phyloP scores from a whole-genome alignment of 2,329 filamentous ascomycete species.

The Diplodia mutila region DNA sequence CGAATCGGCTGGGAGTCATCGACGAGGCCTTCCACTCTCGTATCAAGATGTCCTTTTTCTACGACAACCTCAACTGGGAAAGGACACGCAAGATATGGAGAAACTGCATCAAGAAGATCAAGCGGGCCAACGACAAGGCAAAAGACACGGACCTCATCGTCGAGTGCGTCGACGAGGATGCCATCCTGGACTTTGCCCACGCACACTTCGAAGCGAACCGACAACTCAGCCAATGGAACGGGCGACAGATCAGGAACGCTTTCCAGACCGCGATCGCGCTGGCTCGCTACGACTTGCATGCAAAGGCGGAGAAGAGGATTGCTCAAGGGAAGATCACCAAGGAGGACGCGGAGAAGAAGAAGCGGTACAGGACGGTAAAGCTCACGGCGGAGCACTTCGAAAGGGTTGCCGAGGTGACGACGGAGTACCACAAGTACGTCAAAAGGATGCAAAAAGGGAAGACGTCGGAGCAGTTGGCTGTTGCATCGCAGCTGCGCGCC shows the following conservation, averaged over 20 bases:
- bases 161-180: not conserved
- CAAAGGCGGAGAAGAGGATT: not conserved
- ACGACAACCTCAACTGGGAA: constrained; percentile 27
- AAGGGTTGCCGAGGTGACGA: not conserved
- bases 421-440: not conserved
- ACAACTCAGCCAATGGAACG: constrained; percentile 27
- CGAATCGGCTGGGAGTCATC: constrained; percentile 40
- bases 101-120: not conserved
- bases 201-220: not conserved
- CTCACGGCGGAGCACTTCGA: not conserved
- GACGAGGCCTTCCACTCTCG: constrained; percentile 28
- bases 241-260: constrained; percentile 30
- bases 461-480: not conserved
- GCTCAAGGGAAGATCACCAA: not conserved
- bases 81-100: not conserved
- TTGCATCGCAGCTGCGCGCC: not conserved
- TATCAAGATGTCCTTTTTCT: constrained; percentile 14
- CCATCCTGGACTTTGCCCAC: not conserved
- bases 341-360: not conserved
- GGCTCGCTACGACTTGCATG: constrained; percentile 20
- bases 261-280: constrained; percentile 32
- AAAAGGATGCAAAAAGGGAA: not conserved
- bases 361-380: not conserved
- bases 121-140: not conserved
- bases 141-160: no score